Evolutionary conservation across 2,329 filamentous ascomycete species (phyloP), one percentile per base, ranked within the genome.

Genomic region (Macroventuria anomochaeta): DNA sequence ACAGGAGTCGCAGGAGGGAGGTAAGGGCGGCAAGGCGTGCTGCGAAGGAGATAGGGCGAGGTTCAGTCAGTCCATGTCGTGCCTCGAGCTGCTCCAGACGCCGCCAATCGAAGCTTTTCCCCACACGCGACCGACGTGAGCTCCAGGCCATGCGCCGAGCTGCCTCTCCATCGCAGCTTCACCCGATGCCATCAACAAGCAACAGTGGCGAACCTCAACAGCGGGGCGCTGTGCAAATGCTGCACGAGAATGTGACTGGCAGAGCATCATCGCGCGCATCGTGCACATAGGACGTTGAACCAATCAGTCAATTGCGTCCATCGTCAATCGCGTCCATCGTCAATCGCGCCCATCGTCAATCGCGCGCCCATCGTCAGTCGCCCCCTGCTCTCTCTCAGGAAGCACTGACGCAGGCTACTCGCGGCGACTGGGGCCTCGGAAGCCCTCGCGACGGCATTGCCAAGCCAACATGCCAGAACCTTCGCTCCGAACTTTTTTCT

Each of bases 401-500:
- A 56, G 60, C 62, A 63, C 62, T 47, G 62, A 63, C 61, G 20
- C 23, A 40, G 12, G 43, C 42, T 49, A 37, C 41, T 38, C 42
- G 54, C 57, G 59, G n/a, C n/a, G 59, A 57, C 54, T 53, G 56
- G 53, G 50, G 51, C 51, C 58, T 53, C 61, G 49, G 57, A 41
- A 39, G 15, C 34, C 51, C 50, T 46, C 54, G 52, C 49, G 55
- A 52, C n/a, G n/a, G n/a, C n/a, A n/a, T n/a, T n/a, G n/a, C n/a
- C 41, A 47, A 39, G 51, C 15, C 33, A 59, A 53, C 41, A 48
- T 61, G 57, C 59, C 63, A 61, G 66, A 68, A 70, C 53, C 58
- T 68, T 69, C 65, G 61, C 40, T 39, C 57, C 53, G 39, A 62
- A 58, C 61, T 58, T 60, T 68, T 68, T 64, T 58, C 52, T 46